Evolutionary conservation across 306 rosid species (phyloP).

Genomic region (Gynostemma pentaphyllum): DNA sequence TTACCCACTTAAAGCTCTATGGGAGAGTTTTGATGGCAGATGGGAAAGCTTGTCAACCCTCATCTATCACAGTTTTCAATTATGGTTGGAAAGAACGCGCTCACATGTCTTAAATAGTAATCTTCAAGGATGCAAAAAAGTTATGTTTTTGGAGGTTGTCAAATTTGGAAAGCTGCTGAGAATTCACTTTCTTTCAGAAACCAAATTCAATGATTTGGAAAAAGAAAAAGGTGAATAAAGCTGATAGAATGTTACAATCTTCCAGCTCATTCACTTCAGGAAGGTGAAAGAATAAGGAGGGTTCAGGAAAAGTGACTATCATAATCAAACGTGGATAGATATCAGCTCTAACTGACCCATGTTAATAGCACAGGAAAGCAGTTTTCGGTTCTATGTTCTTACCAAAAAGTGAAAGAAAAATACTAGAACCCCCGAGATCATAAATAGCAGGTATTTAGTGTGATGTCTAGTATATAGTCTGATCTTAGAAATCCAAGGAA

Average conservation of each 20-base stretch:
- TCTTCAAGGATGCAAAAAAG: slow-evolving; percentile 7
- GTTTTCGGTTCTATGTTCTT: not conserved
- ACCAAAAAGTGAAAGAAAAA: not conserved
- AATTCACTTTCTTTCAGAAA: slow-evolving; percentile 3
- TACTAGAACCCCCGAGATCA: not conserved
- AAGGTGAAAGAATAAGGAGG: not conserved
- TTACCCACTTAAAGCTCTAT: slow-evolving; percentile 8
- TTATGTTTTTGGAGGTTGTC: slow-evolving; percentile 1
- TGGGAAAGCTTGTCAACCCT: slow-evolving; percentile 18
- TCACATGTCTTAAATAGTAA: slow-evolving; percentile 4
- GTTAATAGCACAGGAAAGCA: not conserved
- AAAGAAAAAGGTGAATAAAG: not conserved
- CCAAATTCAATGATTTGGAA: not conserved
- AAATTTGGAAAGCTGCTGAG: slow-evolving; percentile 9
- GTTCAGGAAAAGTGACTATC: not conserved
- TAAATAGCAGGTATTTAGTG: not conserved
- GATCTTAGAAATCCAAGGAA: not conserved
- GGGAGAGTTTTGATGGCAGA: slow-evolving; percentile 21
- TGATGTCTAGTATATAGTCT: not conserved
- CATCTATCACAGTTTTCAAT: not conserved
- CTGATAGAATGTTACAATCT: not conserved
- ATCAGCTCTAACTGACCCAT: not conserved
- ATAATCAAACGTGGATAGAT: not conserved
- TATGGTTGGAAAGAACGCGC: slow-evolving; percentile 18
- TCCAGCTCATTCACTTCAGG: not conserved